Conservation (phyloP, 441 rosid genomes). For the Eutrema salsugineum region DNA sequence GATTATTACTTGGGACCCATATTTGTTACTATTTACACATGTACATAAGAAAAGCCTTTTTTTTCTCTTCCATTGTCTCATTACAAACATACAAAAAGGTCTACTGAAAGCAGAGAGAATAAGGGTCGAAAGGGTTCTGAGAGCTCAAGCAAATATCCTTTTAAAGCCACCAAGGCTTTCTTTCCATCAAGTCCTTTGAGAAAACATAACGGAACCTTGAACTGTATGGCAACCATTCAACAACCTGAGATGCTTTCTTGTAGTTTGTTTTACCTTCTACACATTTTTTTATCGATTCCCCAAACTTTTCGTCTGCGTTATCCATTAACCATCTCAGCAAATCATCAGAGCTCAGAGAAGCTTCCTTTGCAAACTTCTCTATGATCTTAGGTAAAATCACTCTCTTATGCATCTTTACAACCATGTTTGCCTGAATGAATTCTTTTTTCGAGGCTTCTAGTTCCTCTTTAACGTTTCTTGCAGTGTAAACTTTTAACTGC, state of each 20-base stretch:
- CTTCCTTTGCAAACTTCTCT: slow-evolving; percentile 71
- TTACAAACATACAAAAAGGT: background rate
- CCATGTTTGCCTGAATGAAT: slow-evolving; percentile 57
- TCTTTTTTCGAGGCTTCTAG: slow-evolving; percentile 67
- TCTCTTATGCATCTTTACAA: slow-evolving; percentile 60
- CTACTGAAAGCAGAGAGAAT: background rate
- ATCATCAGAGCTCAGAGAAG: slow-evolving; percentile 52
- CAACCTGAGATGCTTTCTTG: slow-evolving; percentile 53
- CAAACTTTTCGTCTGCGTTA: slow-evolving; percentile 61
- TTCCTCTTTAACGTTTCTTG: slow-evolving; percentile 55
- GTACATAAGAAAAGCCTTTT: background rate
- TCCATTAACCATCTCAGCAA: slow-evolving; percentile 57
- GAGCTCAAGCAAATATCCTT: background rate
- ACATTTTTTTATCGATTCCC: slow-evolving; percentile 56
- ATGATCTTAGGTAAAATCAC: slow-evolving; percentile 65
- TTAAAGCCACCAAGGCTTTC: slow-evolving; percentile 56
- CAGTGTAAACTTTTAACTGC: slow-evolving; percentile 75
- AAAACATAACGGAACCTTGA: slow-evolving; percentile 71
- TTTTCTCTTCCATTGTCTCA: background rate
- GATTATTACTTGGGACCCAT: too few species aligned
- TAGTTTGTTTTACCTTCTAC: slow-evolving; percentile 38
- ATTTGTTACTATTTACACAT: too few species aligned
- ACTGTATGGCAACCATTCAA: slow-evolving; percentile 76
- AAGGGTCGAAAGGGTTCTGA: background rate
- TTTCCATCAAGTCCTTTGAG: slow-evolving; percentile 63